Percentiles rank a stretch among this genome's conserved stretches.
Conservation (phyloP, 331 rosid genomes). For the Cydonia oblonga region DNA sequence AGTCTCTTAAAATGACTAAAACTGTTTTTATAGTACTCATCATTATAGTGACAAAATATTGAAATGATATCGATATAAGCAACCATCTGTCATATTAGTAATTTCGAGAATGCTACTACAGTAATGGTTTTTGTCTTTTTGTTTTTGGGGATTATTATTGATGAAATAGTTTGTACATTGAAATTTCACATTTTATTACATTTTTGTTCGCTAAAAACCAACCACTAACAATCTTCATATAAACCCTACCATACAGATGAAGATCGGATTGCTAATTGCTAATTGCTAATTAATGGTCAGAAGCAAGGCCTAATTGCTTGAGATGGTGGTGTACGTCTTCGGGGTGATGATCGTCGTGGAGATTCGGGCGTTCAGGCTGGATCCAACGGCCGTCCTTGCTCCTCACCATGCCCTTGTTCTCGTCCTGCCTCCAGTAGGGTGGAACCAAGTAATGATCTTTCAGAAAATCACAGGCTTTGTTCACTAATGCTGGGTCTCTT, state of each 20-base stretch:
- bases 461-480: slow-evolving; percentile 63
- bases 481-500: slow-evolving; percentile 79
- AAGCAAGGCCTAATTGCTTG: slow-evolving; percentile 25
- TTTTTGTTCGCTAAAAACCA: neutral
- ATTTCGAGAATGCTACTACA: no score
- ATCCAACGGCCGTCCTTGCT: slow-evolving; percentile 64
- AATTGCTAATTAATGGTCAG: neutral
- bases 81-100: no score
- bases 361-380: slow-evolving; percentile 55
- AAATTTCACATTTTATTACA: neutral
- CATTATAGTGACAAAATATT: neutral
- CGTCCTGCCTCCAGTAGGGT: slow-evolving; percentile 66
- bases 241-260: neutral
- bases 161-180: neutral
- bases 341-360: slow-evolving; percentile 58
- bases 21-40: no score
- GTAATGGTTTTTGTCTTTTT: no score
- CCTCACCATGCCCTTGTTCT: slow-evolving; percentile 69
- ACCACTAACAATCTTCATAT: neutral
- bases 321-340: slow-evolving; percentile 43
- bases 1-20: no score
- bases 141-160: no score
- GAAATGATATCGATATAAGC: no score
- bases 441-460: slow-evolving; percentile 73
- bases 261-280: no score